Base-by-base conservation (phyloP, 2,329 filamentous ascomycete species). In the Trichoderma simmonsii region DNA sequence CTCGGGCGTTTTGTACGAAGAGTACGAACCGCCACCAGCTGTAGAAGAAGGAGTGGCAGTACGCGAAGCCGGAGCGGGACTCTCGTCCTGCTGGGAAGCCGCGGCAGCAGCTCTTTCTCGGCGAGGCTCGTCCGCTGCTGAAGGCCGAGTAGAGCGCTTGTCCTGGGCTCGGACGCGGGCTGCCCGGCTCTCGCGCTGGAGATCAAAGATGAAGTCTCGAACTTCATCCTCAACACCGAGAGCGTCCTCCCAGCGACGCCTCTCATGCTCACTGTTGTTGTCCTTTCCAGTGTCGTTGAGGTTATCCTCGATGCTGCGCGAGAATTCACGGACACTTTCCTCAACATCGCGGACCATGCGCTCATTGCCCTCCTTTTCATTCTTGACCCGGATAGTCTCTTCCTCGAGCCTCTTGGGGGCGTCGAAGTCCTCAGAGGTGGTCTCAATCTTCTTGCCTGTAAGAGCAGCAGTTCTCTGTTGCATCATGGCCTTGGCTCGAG, bases 401-500 rank as follows among this genome's bases (percentile, higher is more conserved):
- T 97, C 93, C 80, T 98, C 96, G 18, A 98, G 82, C 39, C 96
- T 90, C 82, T 94, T 93, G 61, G 94, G 91, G 4, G 93, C 93
- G 74, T 93, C 93, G 30, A 88, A 87, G 74, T 95, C 92, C 75
- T 97, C 93, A 73, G 91, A 88, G 60, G 84, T 85, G 2, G 85
- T 81, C 48, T 93, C 90, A 61, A 91, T 84, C 79, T 95, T 94
- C 81, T 92, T 94, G 71, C 96, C 96, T 26, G 94, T 94, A 74
- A 99, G 84, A 21, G 96, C 95, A 71, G 96, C 96, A 76, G 96
- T 95, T 73, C 96, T 92, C 78, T 97, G 95, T 83, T 98, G 95
- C 96, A 99, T 99, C 90, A 98, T 97, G 51, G 95, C 95, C 83
- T 95, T 97, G 36, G 96, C 95, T 76, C 95, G 90, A 43, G 96